phyloP scores from a whole-genome alignment of 768 basidiomycete genomes.

The Pulveroboletus sp. region DNA sequence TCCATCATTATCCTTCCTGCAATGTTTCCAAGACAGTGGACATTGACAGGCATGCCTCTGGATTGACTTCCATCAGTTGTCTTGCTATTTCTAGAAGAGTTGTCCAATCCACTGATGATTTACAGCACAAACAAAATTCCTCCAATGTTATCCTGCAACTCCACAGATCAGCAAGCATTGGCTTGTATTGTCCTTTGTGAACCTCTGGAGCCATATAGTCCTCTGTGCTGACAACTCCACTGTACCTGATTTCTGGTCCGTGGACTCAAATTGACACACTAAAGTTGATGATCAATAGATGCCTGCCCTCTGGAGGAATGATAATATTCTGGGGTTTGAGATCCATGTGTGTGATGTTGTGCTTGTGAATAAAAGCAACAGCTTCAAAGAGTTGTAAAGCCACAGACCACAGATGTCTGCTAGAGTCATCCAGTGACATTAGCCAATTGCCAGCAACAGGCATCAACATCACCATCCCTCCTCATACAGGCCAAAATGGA shows the following conservation, averaged over 20 bases:
- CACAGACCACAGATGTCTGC: background rate
- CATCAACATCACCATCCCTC: background rate
- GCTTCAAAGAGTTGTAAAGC: slow-evolving; percentile 1
- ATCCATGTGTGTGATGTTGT: slow-evolving; percentile 5
- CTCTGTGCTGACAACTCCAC: background rate
- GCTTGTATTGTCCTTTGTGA: background rate
- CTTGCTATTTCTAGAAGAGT: background rate
- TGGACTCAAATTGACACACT: background rate
- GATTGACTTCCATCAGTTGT: background rate
- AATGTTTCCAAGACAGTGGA: background rate
- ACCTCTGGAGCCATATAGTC: background rate
- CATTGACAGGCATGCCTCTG: background rate
- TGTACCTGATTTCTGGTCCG: background rate
- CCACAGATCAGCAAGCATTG: background rate
- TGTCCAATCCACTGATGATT: background rate
- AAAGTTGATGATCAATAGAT: background rate
- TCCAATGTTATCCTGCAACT: background rate
- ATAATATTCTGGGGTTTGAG: slow-evolving; percentile 5
- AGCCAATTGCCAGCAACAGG: background rate
- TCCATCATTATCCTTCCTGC: background rate
- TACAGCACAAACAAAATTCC: background rate
- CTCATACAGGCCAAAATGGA: background rate
- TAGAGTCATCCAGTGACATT: background rate
- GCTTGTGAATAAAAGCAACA: background rate
- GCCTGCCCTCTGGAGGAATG: background rate